These are phyloP conservation scores for Fusarium siculi DNA, from an alignment of 2,329 filamentous ascomycete species.

Conservation along the genomic window DNA sequence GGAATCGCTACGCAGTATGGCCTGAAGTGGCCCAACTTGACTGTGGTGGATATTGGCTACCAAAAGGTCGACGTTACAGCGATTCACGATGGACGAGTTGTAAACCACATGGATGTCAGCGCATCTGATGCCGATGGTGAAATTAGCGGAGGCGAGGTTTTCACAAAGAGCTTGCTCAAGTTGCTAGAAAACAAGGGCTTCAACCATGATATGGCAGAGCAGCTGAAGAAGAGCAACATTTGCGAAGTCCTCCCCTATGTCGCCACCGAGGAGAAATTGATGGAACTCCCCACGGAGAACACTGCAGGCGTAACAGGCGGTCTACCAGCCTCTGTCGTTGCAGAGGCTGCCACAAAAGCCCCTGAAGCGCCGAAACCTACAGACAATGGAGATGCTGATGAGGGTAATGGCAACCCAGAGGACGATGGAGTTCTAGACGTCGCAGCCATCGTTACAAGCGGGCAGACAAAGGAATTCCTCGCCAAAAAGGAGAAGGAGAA, in stretches of 20 bases:
- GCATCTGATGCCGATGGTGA: conserved; percentile 60
- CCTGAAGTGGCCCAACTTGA: conserved; percentile 78
- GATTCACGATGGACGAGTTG: conserved; percentile 82
- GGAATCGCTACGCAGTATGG: conserved; percentile 90
- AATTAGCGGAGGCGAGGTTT: conserved; percentile 85
- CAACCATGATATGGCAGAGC: conserved; percentile 74
- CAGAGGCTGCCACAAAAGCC: conserved; percentile 47
- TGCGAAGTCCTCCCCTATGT: conserved; percentile 74
- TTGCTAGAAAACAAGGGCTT: conserved; percentile 71
- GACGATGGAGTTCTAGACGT: conserved; percentile 84
- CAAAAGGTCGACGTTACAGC: conserved; percentile 94
- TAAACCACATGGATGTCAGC: conserved; percentile 72
- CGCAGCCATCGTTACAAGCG: conserved; percentile 84
- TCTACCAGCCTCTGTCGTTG: conserved; percentile 21
- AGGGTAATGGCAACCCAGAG: conserved; percentile 56
- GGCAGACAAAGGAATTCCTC: conserved; percentile 83
- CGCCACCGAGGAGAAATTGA: conserved; percentile 55
- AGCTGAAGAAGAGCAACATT: conserved; percentile 73
- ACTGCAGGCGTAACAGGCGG: conserved; percentile 41
- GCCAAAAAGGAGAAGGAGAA: conserved; percentile 87
- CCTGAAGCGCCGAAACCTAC: conserved; percentile 52
- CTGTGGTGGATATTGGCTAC: conserved; percentile 89
- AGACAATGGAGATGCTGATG: conserved; percentile 53
- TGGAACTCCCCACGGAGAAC: conserved; percentile 60
- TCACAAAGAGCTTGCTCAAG: conserved; percentile 78